Percentiles rank a stretch among this genome's conserved stretches.
These are phyloP conservation scores for Zygnema cylindricum DNA, from an alignment of 139 green algal species.

Conservation along the genomic window DNA sequence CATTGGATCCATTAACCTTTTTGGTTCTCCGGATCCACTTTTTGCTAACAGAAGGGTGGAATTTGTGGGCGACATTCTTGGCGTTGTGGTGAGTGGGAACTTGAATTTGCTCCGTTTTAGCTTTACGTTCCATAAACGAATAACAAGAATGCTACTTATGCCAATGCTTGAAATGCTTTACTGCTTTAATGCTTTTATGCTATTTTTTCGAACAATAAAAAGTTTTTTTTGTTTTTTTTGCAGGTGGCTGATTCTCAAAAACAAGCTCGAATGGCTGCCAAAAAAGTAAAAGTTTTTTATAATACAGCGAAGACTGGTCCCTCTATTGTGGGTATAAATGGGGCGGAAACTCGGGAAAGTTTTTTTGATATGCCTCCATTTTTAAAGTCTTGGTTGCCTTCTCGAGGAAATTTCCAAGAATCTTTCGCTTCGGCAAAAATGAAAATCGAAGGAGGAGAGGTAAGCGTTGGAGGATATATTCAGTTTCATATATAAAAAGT, in stretches of 20 bases:
- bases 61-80: constrained; percentile 65
- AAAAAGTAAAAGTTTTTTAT: constrained; percentile 8
- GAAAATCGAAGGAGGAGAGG: background rate
- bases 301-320: background rate
- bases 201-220: no score
- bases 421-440: constrained; percentile 24
- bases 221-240: no score
- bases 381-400: background rate
- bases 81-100: constrained; percentile 53
- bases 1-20: background rate
- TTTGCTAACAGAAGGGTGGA: constrained; percentile 56
- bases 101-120: no score
- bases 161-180: no score
- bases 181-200: no score
- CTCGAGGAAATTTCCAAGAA: constrained; percentile 11
- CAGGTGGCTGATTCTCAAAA: constrained; percentile 38
- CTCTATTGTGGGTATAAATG: constrained; percentile 66
- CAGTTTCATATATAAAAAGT: no score
- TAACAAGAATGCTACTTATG: no score
- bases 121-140: no score
- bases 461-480: no score
- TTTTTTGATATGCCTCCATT: constrained; percentile 40
- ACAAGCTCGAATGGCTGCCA: constrained; percentile 9
- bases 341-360: constrained; percentile 57
- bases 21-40: constrained; percentile 29